Conservation (phyloP, 352 stramenopile genomes). For the Globisporangium yorkense region DNA sequence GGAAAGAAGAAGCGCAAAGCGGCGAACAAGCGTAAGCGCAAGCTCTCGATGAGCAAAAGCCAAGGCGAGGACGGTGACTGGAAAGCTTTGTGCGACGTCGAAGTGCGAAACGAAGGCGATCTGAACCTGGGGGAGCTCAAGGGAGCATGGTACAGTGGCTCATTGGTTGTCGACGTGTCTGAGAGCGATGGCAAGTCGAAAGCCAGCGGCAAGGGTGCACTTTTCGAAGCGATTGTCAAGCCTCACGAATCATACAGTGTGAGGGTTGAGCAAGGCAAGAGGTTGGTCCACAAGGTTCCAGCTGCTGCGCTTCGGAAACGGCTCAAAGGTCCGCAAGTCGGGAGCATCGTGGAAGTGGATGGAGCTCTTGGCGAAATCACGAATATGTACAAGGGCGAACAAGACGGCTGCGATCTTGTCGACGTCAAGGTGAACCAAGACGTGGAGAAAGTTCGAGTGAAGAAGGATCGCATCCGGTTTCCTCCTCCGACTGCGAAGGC, state of each 20-base stretch:
- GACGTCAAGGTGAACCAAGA: constrained; percentile 48
- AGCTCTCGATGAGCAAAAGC: constrained; percentile 19
- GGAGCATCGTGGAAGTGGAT: constrained; percentile 70
- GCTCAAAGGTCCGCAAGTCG: constrained; percentile 36
- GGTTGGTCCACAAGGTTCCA: constrained; percentile 41
- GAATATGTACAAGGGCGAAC: constrained; percentile 25
- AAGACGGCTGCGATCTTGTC: constrained; percentile 13
- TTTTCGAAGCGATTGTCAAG: constrained; percentile 17
- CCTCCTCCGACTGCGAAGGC: constrained; percentile 18
- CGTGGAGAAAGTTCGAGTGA: constrained; percentile 50
- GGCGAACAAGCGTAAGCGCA: constrained; percentile 53
- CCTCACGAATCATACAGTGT: constrained; percentile 26
- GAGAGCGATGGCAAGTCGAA: not conserved
- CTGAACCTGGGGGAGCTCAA: constrained; percentile 32
- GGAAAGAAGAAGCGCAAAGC: constrained; percentile 60
- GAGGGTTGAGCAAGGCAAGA: constrained; percentile 29
- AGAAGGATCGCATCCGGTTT: constrained; percentile 45
- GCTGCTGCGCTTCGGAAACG: constrained; percentile 33
- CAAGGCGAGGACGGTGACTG: constrained; percentile 7
- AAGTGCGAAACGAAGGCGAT: constrained; percentile 38
- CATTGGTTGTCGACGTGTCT: constrained; percentile 18
- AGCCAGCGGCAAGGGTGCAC: not conserved
- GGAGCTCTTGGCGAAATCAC: constrained; percentile 56
- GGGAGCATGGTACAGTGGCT: constrained; percentile 56
- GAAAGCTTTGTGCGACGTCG: constrained; percentile 27